phyloP scores from a whole-genome alignment of 108 stramenopile genomes.

The Cyclostephanos invisitatus region DNA sequence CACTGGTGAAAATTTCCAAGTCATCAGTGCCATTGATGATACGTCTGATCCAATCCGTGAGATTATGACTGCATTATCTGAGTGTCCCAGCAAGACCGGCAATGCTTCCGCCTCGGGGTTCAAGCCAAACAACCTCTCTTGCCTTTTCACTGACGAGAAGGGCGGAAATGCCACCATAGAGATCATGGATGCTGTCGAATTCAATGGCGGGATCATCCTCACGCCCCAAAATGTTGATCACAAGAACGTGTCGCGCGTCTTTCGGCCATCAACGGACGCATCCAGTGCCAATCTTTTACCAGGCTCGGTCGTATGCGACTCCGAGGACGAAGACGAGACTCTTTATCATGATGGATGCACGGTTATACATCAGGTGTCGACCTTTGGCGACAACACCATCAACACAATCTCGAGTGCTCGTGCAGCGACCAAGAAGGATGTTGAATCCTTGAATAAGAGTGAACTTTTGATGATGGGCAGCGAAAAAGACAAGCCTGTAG shows the following conservation, averaged over 20 bases:
- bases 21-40: conserved; percentile 13
- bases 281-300: conserved; percentile 35
- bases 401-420: conserved; percentile 16
- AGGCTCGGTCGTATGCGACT: conserved; percentile 21
- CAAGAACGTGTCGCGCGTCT: conserved; percentile 33
- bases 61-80: conserved; percentile 11
- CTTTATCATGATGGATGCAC: conserved; percentile 45
- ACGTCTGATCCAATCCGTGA: conserved; percentile 20
- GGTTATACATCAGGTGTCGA: conserved; percentile 22
- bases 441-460: background rate
- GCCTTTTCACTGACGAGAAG: conserved; percentile 29
- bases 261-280: conserved; percentile 23
- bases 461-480: background rate
- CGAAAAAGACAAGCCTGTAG: background rate
- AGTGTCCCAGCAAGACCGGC: conserved; percentile 2
- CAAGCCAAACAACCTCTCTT: conserved; percentile 34
- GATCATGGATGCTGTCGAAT: conserved; percentile 38
- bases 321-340: conserved; percentile 44
- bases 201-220: conserved; percentile 23
- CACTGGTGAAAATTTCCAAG: conserved; percentile 16
- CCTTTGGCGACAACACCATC: conserved; percentile 42
- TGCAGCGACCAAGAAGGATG: conserved; percentile 5
- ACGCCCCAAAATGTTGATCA: conserved; percentile 30
- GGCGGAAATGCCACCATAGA: conserved; percentile 1
- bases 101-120: conserved; percentile 10